These are phyloP conservation scores for Yamagishiella unicocca DNA, from an alignment of 139 green algal genomes.

Conservation along the genomic window DNA sequence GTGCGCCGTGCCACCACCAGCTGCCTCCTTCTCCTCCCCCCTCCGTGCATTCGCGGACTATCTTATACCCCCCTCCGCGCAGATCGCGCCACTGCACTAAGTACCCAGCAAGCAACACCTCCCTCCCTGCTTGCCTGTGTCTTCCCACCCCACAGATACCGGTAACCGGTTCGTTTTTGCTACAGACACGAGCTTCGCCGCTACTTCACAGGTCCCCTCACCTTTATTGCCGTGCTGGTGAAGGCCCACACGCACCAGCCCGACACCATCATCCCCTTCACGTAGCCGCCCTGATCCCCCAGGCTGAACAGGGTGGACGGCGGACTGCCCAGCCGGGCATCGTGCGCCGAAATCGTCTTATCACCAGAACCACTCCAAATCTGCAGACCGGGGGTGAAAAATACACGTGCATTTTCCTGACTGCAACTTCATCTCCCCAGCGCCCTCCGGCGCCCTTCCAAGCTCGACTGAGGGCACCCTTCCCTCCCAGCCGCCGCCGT, in stretches of 20 bases:
- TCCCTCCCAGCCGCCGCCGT: too few species aligned
- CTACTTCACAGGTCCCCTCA: neutral
- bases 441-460: neutral
- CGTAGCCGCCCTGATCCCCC: constrained; percentile 58
- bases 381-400: constrained; percentile 24
- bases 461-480: too few species aligned
- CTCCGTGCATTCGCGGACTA: too few species aligned
- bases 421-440: neutral
- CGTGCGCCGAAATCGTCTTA: constrained; percentile 64
- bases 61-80: too few species aligned
- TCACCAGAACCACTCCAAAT: constrained; percentile 68
- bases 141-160: too few species aligned
- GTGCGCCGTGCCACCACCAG: too few species aligned
- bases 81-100: too few species aligned
- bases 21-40: too few species aligned
- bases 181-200: too few species aligned
- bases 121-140: too few species aligned
- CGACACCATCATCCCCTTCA: constrained; percentile 39
- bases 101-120: too few species aligned
- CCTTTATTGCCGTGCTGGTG: constrained; percentile 23
- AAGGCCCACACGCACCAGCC: constrained; percentile 54
- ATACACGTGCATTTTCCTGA: neutral
- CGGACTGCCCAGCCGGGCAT: constrained; percentile 27
- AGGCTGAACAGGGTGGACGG: constrained; percentile 59
- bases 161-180: too few species aligned